These are phyloP conservation scores for Phytophthora ramorum DNA, from an alignment of 352 stramenopile species.

Conservation along the genomic window DNA sequence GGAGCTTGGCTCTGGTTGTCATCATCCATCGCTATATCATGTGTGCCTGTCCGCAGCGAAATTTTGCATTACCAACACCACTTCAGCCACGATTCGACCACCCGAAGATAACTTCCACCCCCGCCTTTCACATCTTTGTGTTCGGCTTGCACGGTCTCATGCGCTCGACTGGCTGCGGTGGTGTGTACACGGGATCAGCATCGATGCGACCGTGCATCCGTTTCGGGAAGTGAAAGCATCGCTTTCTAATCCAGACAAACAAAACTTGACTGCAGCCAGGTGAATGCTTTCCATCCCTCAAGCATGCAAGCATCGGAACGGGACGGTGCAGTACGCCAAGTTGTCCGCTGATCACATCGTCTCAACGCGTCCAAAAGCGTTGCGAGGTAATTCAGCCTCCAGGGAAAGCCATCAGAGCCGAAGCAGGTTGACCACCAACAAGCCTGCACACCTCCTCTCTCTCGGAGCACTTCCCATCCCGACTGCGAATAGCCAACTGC, in stretches of 20 bases:
- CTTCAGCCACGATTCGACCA: neutral
- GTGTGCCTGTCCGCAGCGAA: neutral
- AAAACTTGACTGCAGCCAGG: neutral
- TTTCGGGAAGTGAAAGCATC: neutral
- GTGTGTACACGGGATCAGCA: neutral
- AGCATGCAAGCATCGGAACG: neutral
- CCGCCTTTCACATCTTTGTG: constrained; percentile 9
- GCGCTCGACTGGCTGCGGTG: neutral
- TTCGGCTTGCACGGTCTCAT: constrained; percentile 2
- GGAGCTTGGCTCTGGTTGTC: no score
- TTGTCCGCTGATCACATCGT: neutral
- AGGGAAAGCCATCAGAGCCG: neutral
- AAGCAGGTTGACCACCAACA: neutral
- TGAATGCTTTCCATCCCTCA: neutral
- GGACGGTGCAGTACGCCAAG: neutral
- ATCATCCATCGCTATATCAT: no score
- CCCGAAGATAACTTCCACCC: neutral
- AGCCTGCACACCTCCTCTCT: neutral
- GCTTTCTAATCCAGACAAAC: neutral
- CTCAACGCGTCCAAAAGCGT: neutral
- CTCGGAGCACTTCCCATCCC: constrained; percentile 12
- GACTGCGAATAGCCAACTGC: neutral
- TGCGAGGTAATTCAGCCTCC: neutral
- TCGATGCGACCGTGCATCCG: constrained; percentile 6
- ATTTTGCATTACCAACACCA: neutral